These are phyloP conservation scores for Heteromeles arbutifolia DNA, from an alignment of 306 rosid species.

Conservation along the genomic window DNA sequence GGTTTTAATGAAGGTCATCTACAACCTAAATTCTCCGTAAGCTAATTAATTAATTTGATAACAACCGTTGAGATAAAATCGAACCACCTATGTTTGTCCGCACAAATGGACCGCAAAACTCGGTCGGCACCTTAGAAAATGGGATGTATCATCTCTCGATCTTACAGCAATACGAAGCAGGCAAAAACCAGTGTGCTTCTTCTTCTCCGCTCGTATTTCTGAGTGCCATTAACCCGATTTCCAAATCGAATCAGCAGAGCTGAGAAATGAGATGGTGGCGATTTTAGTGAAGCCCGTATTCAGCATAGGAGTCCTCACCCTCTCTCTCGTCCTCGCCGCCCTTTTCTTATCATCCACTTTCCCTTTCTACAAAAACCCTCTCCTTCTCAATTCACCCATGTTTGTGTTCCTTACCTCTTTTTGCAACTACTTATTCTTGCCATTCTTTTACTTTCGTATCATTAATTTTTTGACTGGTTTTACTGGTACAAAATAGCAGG, in stretches of 20 bases:
- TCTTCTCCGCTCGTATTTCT: neutral
- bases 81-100: too few species aligned
- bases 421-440: neutral
- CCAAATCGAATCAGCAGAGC: neutral
- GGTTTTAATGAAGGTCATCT: too few species aligned
- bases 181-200: neutral
- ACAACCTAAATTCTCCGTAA: too few species aligned
- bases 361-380: conserved; percentile 22
- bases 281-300: conserved; percentile 62
- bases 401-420: conserved; percentile 14
- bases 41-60: too few species aligned
- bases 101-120: too few species aligned
- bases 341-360: conserved; percentile 42
- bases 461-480: neutral
- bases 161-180: neutral
- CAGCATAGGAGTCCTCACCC: conserved; percentile 33
- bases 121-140: too few species aligned
- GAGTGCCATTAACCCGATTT: neutral
- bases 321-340: conserved; percentile 38
- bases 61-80: too few species aligned
- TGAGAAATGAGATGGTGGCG: conserved; percentile 40
- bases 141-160: neutral
- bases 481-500: neutral
- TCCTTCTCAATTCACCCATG: conserved; percentile 32
- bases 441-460: neutral